phyloP scores from a whole-genome alignment of 1,139 yeast species.

The Pichia sp. region DNA sequence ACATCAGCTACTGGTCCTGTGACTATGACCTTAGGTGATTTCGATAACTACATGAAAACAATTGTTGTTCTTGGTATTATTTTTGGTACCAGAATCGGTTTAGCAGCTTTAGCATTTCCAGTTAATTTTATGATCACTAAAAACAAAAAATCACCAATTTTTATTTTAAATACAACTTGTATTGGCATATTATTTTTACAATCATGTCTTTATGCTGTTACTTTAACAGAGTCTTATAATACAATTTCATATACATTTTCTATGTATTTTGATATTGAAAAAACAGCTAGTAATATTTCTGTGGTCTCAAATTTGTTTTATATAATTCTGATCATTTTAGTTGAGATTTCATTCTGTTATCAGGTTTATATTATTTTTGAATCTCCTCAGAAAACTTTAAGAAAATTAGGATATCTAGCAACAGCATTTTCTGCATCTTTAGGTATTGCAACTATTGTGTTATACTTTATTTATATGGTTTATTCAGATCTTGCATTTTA shows the following conservation, averaged over 20 bases:
- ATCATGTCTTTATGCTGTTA: slow-evolving; percentile 50
- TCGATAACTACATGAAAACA: slow-evolving; percentile 31
- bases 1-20: slow-evolving; percentile 30
- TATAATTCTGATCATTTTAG: slow-evolving; percentile 48
- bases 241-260: slow-evolving; percentile 48
- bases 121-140: slow-evolving; percentile 38
- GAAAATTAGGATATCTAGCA: slow-evolving; percentile 35
- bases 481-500: slow-evolving; percentile 32
- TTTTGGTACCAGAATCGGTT: slow-evolving; percentile 40
- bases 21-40: slow-evolving; percentile 31
- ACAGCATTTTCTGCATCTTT: slow-evolving; percentile 37
- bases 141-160: slow-evolving; percentile 57
- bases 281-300: slow-evolving; percentile 36
- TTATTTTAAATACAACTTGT: slow-evolving; percentile 58
- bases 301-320: slow-evolving; percentile 58
- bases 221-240: slow-evolving; percentile 47
- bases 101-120: slow-evolving; percentile 37
- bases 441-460: slow-evolving; percentile 45
- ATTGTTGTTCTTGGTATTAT: slow-evolving; percentile 33
- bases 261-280: slow-evolving; percentile 35
- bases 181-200: slow-evolving; percentile 51
- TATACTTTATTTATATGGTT: slow-evolving; percentile 46
- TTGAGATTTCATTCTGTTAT: slow-evolving; percentile 60
- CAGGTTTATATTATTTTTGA: slow-evolving; percentile 68
- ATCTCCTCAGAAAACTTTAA: slow-evolving; percentile 37